These are phyloP conservation scores for Melanomma pulvis-pyrius DNA, from an alignment of 495 filamentous ascomycete species.

Conservation along the genomic window DNA sequence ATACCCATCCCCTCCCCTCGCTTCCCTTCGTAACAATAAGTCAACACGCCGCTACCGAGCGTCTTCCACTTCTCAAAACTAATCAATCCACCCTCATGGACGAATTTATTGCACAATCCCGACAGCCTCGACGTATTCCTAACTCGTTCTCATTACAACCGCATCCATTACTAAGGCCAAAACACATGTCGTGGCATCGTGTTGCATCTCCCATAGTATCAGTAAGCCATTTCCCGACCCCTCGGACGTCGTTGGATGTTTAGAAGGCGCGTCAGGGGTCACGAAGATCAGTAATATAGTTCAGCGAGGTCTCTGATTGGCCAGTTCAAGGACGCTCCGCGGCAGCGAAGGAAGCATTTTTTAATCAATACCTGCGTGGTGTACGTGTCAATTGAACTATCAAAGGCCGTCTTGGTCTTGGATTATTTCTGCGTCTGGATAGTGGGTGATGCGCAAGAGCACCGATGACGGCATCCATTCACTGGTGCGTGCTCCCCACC, in stretches of 20 bases:
- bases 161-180: neutral
- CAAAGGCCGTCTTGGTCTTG: neutral
- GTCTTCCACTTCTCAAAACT: neutral
- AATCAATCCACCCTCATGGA: neutral
- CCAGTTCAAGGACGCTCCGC: neutral
- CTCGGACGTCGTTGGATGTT: neutral
- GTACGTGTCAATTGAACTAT: neutral
- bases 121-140: no score
- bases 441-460: neutral
- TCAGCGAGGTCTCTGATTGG: neutral
- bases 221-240: neutral
- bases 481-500: neutral
- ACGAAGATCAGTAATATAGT: neutral
- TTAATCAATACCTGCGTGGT: neutral
- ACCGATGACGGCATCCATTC: constrained; percentile 1
- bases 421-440: neutral
- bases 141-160: no score
- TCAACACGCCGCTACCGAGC: neutral
- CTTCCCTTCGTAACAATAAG: neutral
- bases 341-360: neutral
- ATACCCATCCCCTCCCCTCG: neutral
- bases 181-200: neutral
- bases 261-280: neutral
- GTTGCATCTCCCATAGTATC: neutral
- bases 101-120: neutral